Base-by-base conservation (phyloP, 1,284 basidiomycete species). In the Tremellales sp. region DNA sequence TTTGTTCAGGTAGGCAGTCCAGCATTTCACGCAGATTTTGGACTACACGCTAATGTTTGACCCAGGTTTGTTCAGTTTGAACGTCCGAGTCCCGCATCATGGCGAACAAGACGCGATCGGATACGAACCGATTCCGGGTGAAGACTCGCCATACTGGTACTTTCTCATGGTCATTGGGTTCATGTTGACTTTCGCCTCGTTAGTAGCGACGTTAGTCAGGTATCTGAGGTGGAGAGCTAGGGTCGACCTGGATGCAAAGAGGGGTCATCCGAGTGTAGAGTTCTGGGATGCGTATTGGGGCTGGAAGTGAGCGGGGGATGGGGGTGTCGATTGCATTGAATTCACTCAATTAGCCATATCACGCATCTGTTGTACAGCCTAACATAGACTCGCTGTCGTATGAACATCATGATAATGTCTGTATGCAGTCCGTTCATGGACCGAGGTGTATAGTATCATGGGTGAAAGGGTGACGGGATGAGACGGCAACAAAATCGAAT, bases 61-160 rank as follows among this genome's bases (percentile, higher is more conserved):
- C 15, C n/a, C 62, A 88, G 86, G 83, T 46, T 26, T 81, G 12
- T 81, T 82, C 61, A 84, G 84, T 4, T 75, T 82, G 61, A 89
- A 90, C 62, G 63, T 83, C 37, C 33, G 52, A 2, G 52, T 75
- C 1, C 80, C 80, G 0, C 64, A 65, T 40, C 78, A 80, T 57
- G 64, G 69, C 27, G 61, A 65, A 15, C 37, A 19, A 19, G 45
- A 31, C 24, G 40, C 24, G 8, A 27, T 35, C 48, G 3, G 49
- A 60, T 1, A 25, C 46, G 17, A 47, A 7, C 46, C 62, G 19
- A 42, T 68, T 1, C 65, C 72, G 42, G 72, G 68, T 1, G 47
- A 53, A 0, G 39, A 35, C 0, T 55, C 69, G 10, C 60, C 63
- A 5, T 63, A 57, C 51, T 61, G 58, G 49, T 61, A 54, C 21